Evolutionary conservation across 768 basidiomycete species (phyloP), one percentile per base, ranked within the genome.

Genomic region (Pleurotus platypus): DNA sequence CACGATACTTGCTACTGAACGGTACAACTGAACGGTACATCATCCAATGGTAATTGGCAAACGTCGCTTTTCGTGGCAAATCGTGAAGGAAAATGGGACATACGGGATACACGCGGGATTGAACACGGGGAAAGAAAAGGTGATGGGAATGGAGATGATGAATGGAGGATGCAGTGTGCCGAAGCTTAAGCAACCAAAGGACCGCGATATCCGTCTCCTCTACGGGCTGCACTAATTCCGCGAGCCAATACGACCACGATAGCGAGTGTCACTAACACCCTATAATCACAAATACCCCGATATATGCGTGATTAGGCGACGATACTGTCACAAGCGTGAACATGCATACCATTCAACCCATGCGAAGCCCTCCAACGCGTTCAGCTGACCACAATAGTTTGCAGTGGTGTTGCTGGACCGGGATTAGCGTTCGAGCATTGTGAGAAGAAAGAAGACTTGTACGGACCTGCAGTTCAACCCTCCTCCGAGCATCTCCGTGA

Each of bases 321-420:
- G 27, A 30, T 18, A 7, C 6, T 46, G 20, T 38, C 6, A 27
- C 24, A 9, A 46, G 50, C 50, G 55, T 18, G 35, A 27, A 45
- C 47, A 49, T 16, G 70, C 83, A 60, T 60, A 89, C 89, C 85
- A 89, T 61, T 82, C 79, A 12, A 87, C 64, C 90, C 90, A 92
- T 6, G 87, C 82, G 63, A 92, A 91, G 16, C 73, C 90, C 64
- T 86, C 80, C 1, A 88, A 69, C 4, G 90, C 89, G 55, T 90
- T 91, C 35, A 92, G 72, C 63, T 92, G 90, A 26, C 81, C 81
- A 64, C 90, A 93, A 59, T 90, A 90, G 11, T 75, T 70, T 60
- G 83, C 81, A 11, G 67, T 61, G 11, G 68, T 69, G 61, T 82
- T 72, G 13, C 6, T 40, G 16, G 9, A 59, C 20, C 48, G 35